Conservation (phyloP, 805 yeast species). For the Zygosaccharomyces bailii region DNA sequence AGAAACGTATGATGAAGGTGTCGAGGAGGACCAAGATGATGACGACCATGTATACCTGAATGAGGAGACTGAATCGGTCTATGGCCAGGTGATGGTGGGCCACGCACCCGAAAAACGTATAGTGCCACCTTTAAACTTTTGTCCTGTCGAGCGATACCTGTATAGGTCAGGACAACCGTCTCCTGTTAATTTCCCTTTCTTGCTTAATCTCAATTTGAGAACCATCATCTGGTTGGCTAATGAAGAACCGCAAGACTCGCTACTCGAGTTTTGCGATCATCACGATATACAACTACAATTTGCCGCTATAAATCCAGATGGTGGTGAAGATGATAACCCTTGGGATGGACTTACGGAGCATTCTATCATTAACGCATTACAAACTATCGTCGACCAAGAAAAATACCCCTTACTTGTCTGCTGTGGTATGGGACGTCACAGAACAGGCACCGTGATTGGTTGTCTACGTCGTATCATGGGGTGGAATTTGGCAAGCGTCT, state of each 20-base stretch:
- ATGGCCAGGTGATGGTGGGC: slow-evolving; percentile 34
- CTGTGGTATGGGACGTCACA: slow-evolving; percentile 97
- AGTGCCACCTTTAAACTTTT: slow-evolving; percentile 92
- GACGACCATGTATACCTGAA: slow-evolving; percentile 30
- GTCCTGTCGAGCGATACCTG: slow-evolving; percentile 85
- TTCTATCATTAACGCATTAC: slow-evolving; percentile 74
- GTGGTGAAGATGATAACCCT: slow-evolving; percentile 69
- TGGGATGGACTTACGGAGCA: slow-evolving; percentile 93
- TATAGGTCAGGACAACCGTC: slow-evolving; percentile 95
- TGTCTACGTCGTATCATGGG: slow-evolving; percentile 89
- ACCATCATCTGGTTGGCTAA: slow-evolving; percentile 92
- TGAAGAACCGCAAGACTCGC: slow-evolving; percentile 90
- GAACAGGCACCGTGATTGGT: slow-evolving; percentile 96
- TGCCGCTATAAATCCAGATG: slow-evolving; percentile 76
- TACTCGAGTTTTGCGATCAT: slow-evolving; percentile 74
- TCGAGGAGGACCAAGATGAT: slow-evolving; percentile 24
- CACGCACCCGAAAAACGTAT: slow-evolving; percentile 62
- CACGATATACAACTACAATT: slow-evolving; percentile 74
- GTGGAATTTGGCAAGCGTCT: slow-evolving; percentile 93
- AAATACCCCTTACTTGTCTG: slow-evolving; percentile 86
- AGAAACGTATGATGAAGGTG: slow-evolving; percentile 19
- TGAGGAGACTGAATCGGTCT: slow-evolving; percentile 33
- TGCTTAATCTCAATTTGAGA: slow-evolving; percentile 66
- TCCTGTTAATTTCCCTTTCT: slow-evolving; percentile 84
- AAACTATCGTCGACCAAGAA: slow-evolving; percentile 65